Base-by-base conservation (phyloP, 257 asterid genomes). In the Nicotiana tomentosiformis region DNA sequence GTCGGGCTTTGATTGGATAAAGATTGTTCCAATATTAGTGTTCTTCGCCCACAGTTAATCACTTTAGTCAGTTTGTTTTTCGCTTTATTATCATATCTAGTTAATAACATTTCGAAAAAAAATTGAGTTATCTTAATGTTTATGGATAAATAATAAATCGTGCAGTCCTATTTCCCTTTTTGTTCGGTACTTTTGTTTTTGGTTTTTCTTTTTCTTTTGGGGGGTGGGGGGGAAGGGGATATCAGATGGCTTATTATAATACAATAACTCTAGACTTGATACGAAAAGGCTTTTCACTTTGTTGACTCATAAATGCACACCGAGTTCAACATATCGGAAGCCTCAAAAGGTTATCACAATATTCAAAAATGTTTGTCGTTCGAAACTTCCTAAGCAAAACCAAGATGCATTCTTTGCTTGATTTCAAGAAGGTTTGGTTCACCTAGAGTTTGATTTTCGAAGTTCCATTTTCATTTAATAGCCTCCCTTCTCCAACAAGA, bases 281-380 rank as follows among this genome's bases (percentile, higher is more conserved):
- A 53, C 57, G 7, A 29, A 77, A 82, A 37, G 80, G 66, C 6
- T 66, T 32, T 26, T 67, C 66, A 77, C 55, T 37, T 66, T 68
- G 84, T 84, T 84, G 85, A 88, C 78, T 79, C 55, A 76, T 84
- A 62, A 43, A 82, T 82, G 87, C 82, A 67, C 82, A 46, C 82
- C 10, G 66, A 86, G 72, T 86, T 51, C 86, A 53, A 84, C 43
- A 23, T 2, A 70, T 66, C 10, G 20, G 77, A 82, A 78, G 69
- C 60, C 77, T 11, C 58, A 82, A 62, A 53, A 20, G 77, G 81
- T 84, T 64, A 43, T 53, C 80, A 12, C 86, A 23, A 23, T 23
- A 43, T 76, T 20, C 84, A 10, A 86, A 66, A 74, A 84, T 84
- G 88, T 84, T 81, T 82, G 83, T 70, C 64, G 16, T 77, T 78